phyloP scores from a whole-genome alignment of 208 protist species.

The Sergeia podlipaevii region DNA sequence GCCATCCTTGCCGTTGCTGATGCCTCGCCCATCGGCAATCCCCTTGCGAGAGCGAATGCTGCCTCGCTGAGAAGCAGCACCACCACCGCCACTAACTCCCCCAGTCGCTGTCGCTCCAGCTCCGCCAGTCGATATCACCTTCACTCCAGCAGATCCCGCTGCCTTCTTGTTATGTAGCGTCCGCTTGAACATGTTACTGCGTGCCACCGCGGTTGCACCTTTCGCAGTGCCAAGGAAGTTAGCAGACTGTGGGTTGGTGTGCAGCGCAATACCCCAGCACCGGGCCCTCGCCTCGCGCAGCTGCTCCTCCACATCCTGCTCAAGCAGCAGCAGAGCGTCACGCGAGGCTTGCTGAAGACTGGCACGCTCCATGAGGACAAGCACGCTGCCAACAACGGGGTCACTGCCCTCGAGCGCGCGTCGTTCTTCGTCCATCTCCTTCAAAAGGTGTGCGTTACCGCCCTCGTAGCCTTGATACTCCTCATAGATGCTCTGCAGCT shows the following conservation, averaged over 20 bases:
- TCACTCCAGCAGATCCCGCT: no score
- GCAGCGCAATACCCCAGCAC: conserved; percentile 29
- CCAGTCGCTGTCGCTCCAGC: no score
- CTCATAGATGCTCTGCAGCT: conserved; percentile 7
- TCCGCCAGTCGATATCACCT: no score
- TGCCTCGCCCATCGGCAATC: neutral
- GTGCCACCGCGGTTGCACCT: conserved; percentile 1
- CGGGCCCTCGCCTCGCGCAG: conserved; percentile 19
- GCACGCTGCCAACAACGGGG: conserved; percentile 19
- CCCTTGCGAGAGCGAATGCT: neutral
- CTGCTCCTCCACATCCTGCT: conserved; percentile 26
- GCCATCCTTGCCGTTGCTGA: neutral
- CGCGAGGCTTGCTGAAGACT: conserved; percentile 27
- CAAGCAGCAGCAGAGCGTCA: conserved; percentile 26
- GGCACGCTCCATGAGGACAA: conserved; percentile 38
- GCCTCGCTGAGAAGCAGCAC: neutral
- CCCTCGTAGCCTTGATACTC: conserved; percentile 8
- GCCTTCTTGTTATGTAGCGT: no score
- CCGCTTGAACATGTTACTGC: no score
- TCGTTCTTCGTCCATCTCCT: conserved; percentile 11
- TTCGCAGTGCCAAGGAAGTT: conserved; percentile 13
- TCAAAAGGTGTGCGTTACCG: conserved; percentile 3
- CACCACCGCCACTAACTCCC: neutral
- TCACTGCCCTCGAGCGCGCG: conserved; percentile 6
- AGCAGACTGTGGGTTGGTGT: conserved; percentile 12